These are phyloP conservation scores for Aspergillus ochraceoroseus DNA, from an alignment of 2,329 filamentous ascomycete species.

Conservation along the genomic window DNA sequence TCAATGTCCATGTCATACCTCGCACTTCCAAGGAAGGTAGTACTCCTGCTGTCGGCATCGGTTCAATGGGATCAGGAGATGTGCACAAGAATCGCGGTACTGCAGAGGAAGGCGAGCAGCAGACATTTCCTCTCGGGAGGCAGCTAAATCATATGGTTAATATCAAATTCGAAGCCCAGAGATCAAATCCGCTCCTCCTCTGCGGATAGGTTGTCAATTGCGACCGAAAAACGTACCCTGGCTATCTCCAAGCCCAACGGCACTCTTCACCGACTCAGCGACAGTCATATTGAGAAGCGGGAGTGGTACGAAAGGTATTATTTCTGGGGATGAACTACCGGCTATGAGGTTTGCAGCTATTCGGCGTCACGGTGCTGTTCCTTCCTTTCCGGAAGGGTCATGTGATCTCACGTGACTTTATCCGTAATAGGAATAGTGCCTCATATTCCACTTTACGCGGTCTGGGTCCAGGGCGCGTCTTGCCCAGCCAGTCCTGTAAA, in stretches of 20 bases:
- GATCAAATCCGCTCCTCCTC: constrained; percentile 10
- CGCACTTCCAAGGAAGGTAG: constrained; percentile 97
- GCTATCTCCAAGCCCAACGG: constrained; percentile 43
- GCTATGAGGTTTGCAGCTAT: constrained; percentile 28
- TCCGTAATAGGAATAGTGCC: constrained; percentile 24
- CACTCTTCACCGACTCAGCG: constrained; percentile 47
- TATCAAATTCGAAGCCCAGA: constrained; percentile 7
- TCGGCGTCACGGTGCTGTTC: constrained; percentile 25
- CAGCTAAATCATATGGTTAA: constrained; percentile 24
- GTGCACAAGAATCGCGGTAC: constrained; percentile 93
- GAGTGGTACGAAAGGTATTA: constrained; percentile 14
- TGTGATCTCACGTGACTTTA: constrained; percentile 26
- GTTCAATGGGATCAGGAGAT: constrained; percentile 92
- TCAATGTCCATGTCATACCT: constrained; percentile 55
- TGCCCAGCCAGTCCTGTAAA: constrained; percentile 19
- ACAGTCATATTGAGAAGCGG: constrained; percentile 42
- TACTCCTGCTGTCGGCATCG: constrained; percentile 86
- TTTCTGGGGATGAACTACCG: constrained; percentile 19
- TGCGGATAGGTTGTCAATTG: constrained; percentile 23
- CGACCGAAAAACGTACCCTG: constrained; percentile 33
- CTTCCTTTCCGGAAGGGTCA: constrained; percentile 25
- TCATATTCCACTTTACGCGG: constrained; percentile 40
- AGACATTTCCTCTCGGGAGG: constrained; percentile 77
- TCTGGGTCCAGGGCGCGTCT: constrained; percentile 31
- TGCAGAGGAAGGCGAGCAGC: constrained; percentile 79